phyloP scores from a whole-genome alignment of 2,329 filamentous ascomycete species.

The Elsinoe ampelina region DNA sequence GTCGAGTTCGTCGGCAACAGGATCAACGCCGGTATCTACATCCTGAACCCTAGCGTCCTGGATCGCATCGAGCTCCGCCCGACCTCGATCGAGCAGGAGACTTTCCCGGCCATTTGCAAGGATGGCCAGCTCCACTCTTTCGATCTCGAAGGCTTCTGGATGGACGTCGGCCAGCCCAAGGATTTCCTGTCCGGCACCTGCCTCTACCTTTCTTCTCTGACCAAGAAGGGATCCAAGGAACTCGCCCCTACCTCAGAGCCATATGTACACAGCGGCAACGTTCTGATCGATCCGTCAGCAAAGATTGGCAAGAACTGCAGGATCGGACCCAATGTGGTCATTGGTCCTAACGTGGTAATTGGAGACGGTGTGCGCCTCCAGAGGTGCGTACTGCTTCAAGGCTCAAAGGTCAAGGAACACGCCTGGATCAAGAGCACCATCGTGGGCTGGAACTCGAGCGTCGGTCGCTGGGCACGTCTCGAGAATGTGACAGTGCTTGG shows the following conservation, averaged over 20 bases:
- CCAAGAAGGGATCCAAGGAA: constrained; percentile 80
- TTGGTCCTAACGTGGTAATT: constrained; percentile 84
- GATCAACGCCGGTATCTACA: constrained; percentile 98
- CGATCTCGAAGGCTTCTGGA: constrained; percentile 97
- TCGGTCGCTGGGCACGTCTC: constrained; percentile 89
- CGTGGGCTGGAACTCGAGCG: constrained; percentile 94
- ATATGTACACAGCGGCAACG: constrained; percentile 87
- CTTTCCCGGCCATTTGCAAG: constrained; percentile 85
- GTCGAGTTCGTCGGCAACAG: constrained; percentile 98
- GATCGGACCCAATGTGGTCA: constrained; percentile 93
- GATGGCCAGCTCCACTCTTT: constrained; percentile 92
- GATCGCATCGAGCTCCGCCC: constrained; percentile 89
- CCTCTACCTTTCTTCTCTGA: constrained; percentile 84
- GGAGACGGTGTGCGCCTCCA: constrained; percentile 92
- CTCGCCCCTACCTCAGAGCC: constrained; percentile 65
- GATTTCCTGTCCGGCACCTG: constrained; percentile 95
- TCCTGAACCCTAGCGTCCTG: constrained; percentile 86
- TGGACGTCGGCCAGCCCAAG: constrained; percentile 98
- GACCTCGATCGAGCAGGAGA: constrained; percentile 97
- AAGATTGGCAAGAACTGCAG: constrained; percentile 98
- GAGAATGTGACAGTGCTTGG: constrained; percentile 98
- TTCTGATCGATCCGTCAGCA: constrained; percentile 84
- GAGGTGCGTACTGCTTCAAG: constrained; percentile 78
- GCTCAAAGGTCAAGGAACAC: constrained; percentile 95
- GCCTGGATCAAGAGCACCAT: constrained; percentile 99